Conservation (phyloP, 306 rosid genomes). For the Ochetophila trinervis region DNA sequence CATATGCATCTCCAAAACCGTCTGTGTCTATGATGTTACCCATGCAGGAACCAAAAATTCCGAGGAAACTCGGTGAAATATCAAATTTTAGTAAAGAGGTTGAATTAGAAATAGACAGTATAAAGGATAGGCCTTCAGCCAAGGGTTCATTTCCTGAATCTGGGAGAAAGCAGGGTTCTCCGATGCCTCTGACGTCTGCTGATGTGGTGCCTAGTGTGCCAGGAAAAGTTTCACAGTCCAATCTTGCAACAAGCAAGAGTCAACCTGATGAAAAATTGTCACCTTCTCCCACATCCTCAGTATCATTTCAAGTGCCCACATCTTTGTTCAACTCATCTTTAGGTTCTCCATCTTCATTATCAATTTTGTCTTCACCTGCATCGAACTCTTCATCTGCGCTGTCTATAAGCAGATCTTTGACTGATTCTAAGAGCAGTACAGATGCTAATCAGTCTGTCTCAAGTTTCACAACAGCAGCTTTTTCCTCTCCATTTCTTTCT, state of each 20-base stretch:
- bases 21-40: constrained; percentile 28
- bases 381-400: constrained; percentile 34
- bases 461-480: constrained; percentile 33
- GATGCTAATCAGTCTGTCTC: constrained; percentile 30
- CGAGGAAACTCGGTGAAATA: constrained; percentile 37
- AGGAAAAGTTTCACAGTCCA: constrained; percentile 25
- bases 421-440: constrained; percentile 26
- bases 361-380: constrained; percentile 30
- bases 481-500: constrained; percentile 24
- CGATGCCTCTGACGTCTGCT: constrained; percentile 31
- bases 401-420: constrained; percentile 30
- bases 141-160: constrained; percentile 37
- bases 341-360: constrained; percentile 31
- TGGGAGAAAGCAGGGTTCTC: constrained; percentile 30
- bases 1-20: constrained; percentile 30
- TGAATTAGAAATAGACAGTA: constrained; percentile 18
- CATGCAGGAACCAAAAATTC: constrained; percentile 25
- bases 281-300: constrained; percentile 29
- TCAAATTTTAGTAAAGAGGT: constrained; percentile 36
- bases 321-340: constrained; percentile 14
- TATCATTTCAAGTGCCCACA: constrained; percentile 34
- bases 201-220: constrained; percentile 18
- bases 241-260: constrained; percentile 28
- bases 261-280: constrained; percentile 33
- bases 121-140: constrained; percentile 30